Percentiles rank a stretch among this genome's conserved stretches.
These are phyloP conservation scores for Sporobolomyces pararoseus DNA, from an alignment of 768 basidiomycete species.

Conservation along the genomic window DNA sequence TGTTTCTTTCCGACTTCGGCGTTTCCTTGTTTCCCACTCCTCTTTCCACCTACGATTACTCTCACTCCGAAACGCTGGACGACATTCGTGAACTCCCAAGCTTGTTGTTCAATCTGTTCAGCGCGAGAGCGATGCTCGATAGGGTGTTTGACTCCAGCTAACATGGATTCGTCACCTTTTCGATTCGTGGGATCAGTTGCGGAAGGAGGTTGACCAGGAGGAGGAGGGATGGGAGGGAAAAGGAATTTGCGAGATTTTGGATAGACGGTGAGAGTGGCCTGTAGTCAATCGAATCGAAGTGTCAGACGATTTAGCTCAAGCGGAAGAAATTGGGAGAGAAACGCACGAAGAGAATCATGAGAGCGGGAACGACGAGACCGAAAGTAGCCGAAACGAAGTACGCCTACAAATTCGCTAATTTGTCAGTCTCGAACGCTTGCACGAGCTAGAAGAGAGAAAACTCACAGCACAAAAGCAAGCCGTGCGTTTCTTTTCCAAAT, in stretches of 20 bases:
- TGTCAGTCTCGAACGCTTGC: neutral
- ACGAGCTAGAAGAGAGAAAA: neutral
- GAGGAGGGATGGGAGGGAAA: conserved; percentile 50
- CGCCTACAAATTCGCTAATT: conserved; percentile 20
- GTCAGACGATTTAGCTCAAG: neutral
- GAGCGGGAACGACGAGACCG: conserved; percentile 48
- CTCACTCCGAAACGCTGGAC: conserved; percentile 42
- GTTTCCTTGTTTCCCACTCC: conserved; percentile 48
- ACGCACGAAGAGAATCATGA: conserved; percentile 47
- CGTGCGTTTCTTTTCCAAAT: conserved; percentile 48
- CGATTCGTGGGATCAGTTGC: conserved; percentile 52
- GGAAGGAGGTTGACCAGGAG: conserved; percentile 49
- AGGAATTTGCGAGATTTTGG: conserved; percentile 48
- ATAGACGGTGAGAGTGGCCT: conserved; percentile 46
- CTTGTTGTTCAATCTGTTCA: conserved; percentile 52
- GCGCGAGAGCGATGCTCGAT: conserved; percentile 49
- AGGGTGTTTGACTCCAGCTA: conserved; percentile 48
- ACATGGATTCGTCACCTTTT: conserved; percentile 50
- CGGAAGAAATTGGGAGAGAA: neutral
- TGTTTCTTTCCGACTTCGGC: conserved; percentile 39
- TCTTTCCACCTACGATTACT: conserved; percentile 46
- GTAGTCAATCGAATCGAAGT: neutral
- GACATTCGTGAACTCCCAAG: conserved; percentile 49
- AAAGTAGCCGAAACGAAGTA: conserved; percentile 51
- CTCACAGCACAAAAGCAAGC: conserved; percentile 45